Base-by-base conservation (phyloP, 495 filamentous ascomycete genomes). In the Penicillium argentinense region DNA sequence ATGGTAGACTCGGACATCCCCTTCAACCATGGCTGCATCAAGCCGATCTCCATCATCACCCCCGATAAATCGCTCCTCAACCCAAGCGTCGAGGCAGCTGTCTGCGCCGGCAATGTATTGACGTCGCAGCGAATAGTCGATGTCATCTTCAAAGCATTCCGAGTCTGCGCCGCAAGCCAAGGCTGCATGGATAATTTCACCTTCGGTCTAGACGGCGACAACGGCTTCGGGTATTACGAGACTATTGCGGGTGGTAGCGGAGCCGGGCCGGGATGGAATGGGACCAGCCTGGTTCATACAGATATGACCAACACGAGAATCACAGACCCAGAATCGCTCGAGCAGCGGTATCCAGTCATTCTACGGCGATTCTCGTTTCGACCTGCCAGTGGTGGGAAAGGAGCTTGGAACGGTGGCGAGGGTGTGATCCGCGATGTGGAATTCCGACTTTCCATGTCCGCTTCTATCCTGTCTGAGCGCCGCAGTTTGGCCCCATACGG, bases 271-370 rank as follows among this genome's bases (percentile, higher is more conserved):
- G 75, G 74, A 19, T 95, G 90, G 90, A 77, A 89, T 46, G 92
- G 92, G 18, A 88, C 85, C 3, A 82, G 76, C 47, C 91, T 89
- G 24, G 91, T 96, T 32, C 92, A 97, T 64, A 84, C 81, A 16
- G 89, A 97, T 68, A 96, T 96, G 87, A 97, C 92, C 11, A 97
- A 97, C 63, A 97, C 92, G 3, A 82, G 92, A 5, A 96, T 96
- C 60, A 95, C 92, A 1, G 92, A 97, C 71, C 75, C 87, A 0
- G 92, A 97, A 59, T 80, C 92, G 14, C 89, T 97, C 56, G 92
- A 97, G 64, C 74, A 89, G 0, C 77, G 92, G n/a, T 96, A 96
- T 60, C 92, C 92, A 1, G 87, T 96, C 2, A 62, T 96, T 8
- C 71, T 96, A 12, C 77, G 84, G 1, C 80, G 91, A 55, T 96